These are phyloP conservation scores for Phytophthora sansomeana DNA, from an alignment of 352 stramenopile genomes.

Conservation along the genomic window DNA sequence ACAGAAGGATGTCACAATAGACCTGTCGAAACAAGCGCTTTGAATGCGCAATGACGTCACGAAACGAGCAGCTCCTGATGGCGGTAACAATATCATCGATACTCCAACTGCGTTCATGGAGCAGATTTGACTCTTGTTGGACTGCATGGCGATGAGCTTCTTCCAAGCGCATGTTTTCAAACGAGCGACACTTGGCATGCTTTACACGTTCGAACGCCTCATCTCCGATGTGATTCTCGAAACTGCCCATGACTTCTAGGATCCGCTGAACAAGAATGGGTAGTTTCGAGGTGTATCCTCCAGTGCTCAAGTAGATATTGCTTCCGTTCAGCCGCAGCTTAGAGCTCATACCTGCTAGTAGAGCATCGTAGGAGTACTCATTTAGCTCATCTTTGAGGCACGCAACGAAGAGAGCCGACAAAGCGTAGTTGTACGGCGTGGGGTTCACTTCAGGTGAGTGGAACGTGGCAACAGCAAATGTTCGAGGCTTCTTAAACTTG, in stretches of 20 bases:
- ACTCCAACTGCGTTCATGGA: slow-evolving; percentile 46
- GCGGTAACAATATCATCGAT: slow-evolving; percentile 48
- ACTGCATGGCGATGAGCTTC: slow-evolving; percentile 57
- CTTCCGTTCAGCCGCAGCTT: slow-evolving; percentile 47
- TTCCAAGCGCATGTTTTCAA: slow-evolving; percentile 62
- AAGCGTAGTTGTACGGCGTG: slow-evolving; percentile 63
- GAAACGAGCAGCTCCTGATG: slow-evolving; percentile 31
- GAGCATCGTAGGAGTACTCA: slow-evolving; percentile 75
- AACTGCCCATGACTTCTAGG: slow-evolving; percentile 42
- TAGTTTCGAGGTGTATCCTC: slow-evolving; percentile 59
- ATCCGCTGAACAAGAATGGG: slow-evolving; percentile 49
- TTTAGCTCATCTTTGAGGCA: slow-evolving; percentile 82
- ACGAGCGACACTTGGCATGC: slow-evolving; percentile 45
- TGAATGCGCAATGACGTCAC: slow-evolving; percentile 43
- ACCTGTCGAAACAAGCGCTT: slow-evolving; percentile 44
- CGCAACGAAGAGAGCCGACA: slow-evolving; percentile 70
- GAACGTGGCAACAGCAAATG: slow-evolving; percentile 78
- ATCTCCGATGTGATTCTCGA: slow-evolving; percentile 38
- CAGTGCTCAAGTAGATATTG: slow-evolving; percentile 52
- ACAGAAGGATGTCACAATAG: slow-evolving; percentile 55
- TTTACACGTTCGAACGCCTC: slow-evolving; percentile 57
- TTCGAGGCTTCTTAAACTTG: slow-evolving; percentile 89
- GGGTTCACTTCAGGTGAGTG: slow-evolving; percentile 57
- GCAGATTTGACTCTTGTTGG: slow-evolving; percentile 39
- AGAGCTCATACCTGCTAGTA: slow-evolving; percentile 71